phyloP scores from a whole-genome alignment of 2,329 filamentous ascomycete genomes.

The Sphaerulina musiva region DNA sequence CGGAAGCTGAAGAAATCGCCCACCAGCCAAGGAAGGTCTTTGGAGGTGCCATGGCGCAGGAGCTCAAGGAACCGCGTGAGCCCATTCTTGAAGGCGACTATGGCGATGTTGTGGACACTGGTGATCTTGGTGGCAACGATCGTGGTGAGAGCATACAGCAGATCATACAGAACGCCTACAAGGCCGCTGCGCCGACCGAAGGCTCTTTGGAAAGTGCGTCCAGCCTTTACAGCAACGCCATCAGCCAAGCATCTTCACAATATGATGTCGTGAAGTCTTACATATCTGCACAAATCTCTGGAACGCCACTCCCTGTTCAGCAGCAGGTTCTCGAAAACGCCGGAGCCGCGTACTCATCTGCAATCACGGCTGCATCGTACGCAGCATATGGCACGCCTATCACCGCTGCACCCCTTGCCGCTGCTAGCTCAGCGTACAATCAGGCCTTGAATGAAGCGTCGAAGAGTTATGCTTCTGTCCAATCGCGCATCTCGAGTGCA shows the following conservation, averaged over 20 bases:
- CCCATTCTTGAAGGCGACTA: constrained; percentile 44
- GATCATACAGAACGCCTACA: constrained; percentile 49
- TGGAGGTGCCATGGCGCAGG: constrained; percentile 49
- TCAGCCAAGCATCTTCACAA: constrained; percentile 60
- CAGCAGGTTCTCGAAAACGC: constrained; percentile 63
- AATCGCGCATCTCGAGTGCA: constrained; percentile 59
- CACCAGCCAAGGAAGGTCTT: constrained; percentile 42
- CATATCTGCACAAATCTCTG: constrained; percentile 60
- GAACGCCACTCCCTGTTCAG: constrained; percentile 62
- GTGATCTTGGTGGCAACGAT: constrained; percentile 34
- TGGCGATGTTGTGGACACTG: constrained; percentile 34
- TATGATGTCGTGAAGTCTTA: constrained; percentile 62
- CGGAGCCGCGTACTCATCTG: constrained; percentile 61
- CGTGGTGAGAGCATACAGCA: constrained; percentile 49
- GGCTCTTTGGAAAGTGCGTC: constrained; percentile 46
- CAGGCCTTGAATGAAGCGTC: constrained; percentile 59
- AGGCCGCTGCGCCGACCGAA: constrained; percentile 41
- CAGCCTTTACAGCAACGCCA: constrained; percentile 57
- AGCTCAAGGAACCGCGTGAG: constrained; percentile 42
- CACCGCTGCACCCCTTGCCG: constrained; percentile 61
- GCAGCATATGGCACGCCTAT: constrained; percentile 59
- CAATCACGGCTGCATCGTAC: constrained; percentile 55
- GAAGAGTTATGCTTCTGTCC: constrained; percentile 61
- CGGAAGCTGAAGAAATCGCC: constrained; percentile 16
- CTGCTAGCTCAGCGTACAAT: constrained; percentile 52